Evolutionary conservation across 2,329 filamentous ascomycete genomes (phyloP), one percentile per base, ranked within the genome.

Genomic region (Diplodia seriata): DNA sequence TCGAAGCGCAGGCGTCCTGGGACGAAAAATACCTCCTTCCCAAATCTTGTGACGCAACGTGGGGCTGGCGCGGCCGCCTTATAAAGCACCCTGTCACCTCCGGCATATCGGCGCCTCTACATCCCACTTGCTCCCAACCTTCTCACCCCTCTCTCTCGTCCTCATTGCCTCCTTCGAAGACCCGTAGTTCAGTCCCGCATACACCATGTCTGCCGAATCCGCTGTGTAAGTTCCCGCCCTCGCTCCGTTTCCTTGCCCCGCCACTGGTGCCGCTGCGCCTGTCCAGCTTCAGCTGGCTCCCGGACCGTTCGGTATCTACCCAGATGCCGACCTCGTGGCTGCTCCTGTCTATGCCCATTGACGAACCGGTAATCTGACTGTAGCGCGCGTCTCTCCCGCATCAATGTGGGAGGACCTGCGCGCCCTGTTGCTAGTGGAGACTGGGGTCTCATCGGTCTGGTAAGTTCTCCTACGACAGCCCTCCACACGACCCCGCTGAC

Each of bases 391-490:
- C 69, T 70, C 61, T 69, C 69, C 69, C 69, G 50, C 69, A 70
- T 70, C 29, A 47, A 68, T 55, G 69, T 70, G 69, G 69, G 69
- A 65, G 69, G 68, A 67, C 69, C 68, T 63, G 68, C 68, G 69
- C 69, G 67, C 55, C 55, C 56, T 50, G 40, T 43, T 66, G 55
- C 67, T 66, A 68, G 67, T 70, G 83, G 83, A 77, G 83, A 85
- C 78, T 84, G 84, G 77, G 82, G 83, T 78, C 81, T 85, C 76
- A 85, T 85, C 75, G 83, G 83, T 77, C 77, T 85, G 73, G 78
- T 80, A 74, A 71, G 78, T 77, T 29, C 31, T 51, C 26, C 43
- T 12, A 4, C 31, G 29, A 7, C 40, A 31, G 23, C 47, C 20
- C 50, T 33, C 29, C 12, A 29, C 7, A 14, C 43, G n/a, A 9